Conservation (phyloP, 108 stramenopile species). For the Seminavis robusta region DNA sequence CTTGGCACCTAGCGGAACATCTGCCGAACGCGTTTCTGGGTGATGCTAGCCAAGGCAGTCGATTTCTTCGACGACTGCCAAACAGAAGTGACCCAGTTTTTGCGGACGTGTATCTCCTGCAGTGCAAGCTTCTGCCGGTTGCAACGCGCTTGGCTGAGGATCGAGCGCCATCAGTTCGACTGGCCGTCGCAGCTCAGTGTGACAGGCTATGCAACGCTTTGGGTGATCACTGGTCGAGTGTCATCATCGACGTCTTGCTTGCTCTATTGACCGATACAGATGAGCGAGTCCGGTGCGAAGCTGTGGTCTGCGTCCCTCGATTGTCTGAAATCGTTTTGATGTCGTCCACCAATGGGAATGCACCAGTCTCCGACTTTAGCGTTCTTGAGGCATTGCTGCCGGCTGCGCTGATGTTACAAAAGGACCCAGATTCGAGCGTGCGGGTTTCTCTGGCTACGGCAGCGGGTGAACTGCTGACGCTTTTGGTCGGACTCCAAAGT, state of each 20-base stretch:
- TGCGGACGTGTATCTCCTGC: conserved; percentile 85
- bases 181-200: conserved; percentile 87
- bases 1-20: conserved; percentile 88
- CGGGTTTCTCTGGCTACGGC: conserved; percentile 78
- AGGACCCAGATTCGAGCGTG: conserved; percentile 60
- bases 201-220: conserved; percentile 80
- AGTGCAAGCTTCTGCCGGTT: conserved; percentile 87
- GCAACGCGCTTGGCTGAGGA: conserved; percentile 88
- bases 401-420: conserved; percentile 74
- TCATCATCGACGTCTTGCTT: conserved; percentile 85
- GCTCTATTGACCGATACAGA: conserved; percentile 75
- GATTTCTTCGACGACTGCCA: conserved; percentile 73
- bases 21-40: conserved; percentile 88
- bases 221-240: conserved; percentile 88
- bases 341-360: conserved; percentile 35
- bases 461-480: conserved; percentile 78
- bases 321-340: conserved; percentile 63
- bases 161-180: conserved; percentile 67
- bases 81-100: conserved; percentile 79
- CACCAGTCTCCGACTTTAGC: conserved; percentile 48
- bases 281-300: conserved; percentile 82
- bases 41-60: conserved; percentile 84
- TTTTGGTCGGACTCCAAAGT: conserved; percentile 69
- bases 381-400: conserved; percentile 79
- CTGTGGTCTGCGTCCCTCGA: conserved; percentile 82